phyloP scores from a whole-genome alignment of 202 grass and related monocot genomes.

The Schoenoplectus triqueter region DNA sequence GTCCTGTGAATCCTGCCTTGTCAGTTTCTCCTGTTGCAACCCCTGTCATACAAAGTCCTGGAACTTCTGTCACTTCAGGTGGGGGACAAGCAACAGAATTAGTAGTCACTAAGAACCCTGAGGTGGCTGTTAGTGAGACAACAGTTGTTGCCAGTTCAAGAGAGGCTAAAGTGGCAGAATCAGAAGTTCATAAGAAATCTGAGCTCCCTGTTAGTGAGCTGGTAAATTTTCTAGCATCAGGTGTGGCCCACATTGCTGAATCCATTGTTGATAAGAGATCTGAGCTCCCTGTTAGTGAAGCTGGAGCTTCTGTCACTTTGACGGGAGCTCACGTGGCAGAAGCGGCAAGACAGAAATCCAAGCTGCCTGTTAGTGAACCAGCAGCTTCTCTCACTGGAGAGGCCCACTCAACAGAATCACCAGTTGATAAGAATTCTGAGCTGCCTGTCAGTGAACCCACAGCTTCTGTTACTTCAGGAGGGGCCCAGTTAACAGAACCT shows the following conservation, averaged over 20 bases:
- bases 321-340: neutral
- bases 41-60: conserved; percentile 24
- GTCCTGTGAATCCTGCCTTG: neutral
- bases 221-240: neutral
- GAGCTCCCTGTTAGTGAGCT: conserved; percentile 22
- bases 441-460: neutral
- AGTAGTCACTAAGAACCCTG: conserved; percentile 16
- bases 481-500: conserved; percentile 19
- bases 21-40: conserved; percentile 11
- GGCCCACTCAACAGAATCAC: conserved; percentile 2
- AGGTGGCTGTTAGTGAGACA: conserved; percentile 2
- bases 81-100: conserved; percentile 25
- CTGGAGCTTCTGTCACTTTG: neutral
- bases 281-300: conserved; percentile 1
- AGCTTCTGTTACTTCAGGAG: conserved; percentile 8
- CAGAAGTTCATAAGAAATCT: conserved; percentile 20
- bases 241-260: neutral
- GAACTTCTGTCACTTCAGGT: conserved; percentile 29
- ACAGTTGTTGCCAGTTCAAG: neutral
- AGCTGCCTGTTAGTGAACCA: neutral
- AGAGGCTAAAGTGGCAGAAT: neutral
- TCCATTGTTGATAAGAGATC: conserved; percentile 13
- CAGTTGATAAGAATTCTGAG: conserved; percentile 22
- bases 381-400: neutral
- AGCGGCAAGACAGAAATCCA: conserved; percentile 19